These are phyloP conservation scores for Penicillium diatomitis DNA, from an alignment of 495 filamentous ascomycete genomes.

Conservation along the genomic window DNA sequence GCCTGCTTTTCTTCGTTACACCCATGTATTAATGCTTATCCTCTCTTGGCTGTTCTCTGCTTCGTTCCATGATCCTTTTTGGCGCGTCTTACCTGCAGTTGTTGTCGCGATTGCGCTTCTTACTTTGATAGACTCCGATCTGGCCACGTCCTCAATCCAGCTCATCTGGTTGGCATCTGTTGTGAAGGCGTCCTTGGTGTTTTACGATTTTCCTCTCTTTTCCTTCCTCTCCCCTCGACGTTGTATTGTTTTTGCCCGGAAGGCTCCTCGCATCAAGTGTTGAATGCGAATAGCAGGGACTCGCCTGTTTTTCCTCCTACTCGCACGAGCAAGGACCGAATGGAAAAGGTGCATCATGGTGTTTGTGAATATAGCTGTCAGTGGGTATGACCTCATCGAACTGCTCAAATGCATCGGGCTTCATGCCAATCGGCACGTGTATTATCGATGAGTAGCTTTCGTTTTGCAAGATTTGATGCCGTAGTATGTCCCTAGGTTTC, in stretches of 20 bases:
- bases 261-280: too few relatives aligned
- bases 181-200: constrained; percentile 25
- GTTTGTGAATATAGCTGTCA: too few relatives aligned
- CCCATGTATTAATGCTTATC: constrained; percentile 25
- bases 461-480: too few relatives aligned
- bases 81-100: neutral
- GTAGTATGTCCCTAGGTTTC: too few relatives aligned
- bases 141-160: constrained; percentile 12
- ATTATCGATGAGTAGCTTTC: too few relatives aligned
- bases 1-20: constrained; percentile 9
- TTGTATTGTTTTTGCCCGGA: neutral
- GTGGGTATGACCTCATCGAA: too few relatives aligned
- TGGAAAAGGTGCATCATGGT: too few relatives aligned
- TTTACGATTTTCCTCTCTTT: constrained; percentile 21
- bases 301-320: too few relatives aligned
- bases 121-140: constrained; percentile 16
- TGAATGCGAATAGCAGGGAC: too few relatives aligned
- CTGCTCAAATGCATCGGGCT: too few relatives aligned
- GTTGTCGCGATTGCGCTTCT: constrained; percentile 1
- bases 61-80: constrained; percentile 2
- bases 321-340: too few relatives aligned
- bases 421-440: too few relatives aligned
- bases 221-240: constrained; percentile 31
- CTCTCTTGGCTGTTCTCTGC: constrained; percentile 7
- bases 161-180: constrained; percentile 19